Conservation (phyloP, 495 filamentous ascomycete species). For the Podospora didyma region DNA sequence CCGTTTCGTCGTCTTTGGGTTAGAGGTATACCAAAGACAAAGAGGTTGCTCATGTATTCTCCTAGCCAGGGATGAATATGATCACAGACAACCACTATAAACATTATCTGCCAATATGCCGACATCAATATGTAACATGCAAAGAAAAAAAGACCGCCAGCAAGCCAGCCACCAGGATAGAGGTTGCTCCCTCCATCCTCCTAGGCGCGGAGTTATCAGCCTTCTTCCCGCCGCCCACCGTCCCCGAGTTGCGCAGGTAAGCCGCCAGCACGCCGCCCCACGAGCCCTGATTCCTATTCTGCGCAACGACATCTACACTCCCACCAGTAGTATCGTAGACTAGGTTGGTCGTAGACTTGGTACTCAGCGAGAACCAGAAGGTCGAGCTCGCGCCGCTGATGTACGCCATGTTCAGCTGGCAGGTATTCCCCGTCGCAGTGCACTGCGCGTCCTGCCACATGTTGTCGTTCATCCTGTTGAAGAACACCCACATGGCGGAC, state of each 20-base stretch:
- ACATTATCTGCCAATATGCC: too few relatives aligned
- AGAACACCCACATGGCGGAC: conserved; percentile 50
- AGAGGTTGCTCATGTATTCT: too few relatives aligned
- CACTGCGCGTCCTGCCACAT: conserved; percentile 17
- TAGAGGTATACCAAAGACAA: too few relatives aligned
- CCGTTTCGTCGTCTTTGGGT: too few relatives aligned
- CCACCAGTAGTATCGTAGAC: conserved; percentile 25
- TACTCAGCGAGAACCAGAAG: conserved; percentile 42
- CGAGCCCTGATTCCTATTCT: conserved; percentile 40
- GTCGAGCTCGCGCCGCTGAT: conserved; percentile 26
- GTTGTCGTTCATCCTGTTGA: conserved; percentile 35
- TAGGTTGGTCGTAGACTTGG: conserved; percentile 41
- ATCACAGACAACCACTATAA: too few relatives aligned
- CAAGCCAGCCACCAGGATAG: background rate
- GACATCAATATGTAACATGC: too few relatives aligned
- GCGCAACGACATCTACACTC: conserved; percentile 25
- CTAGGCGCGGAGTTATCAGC: too few relatives aligned
- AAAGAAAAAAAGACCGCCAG: too few relatives aligned
- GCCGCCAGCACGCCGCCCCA: conserved; percentile 41
- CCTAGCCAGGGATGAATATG: too few relatives aligned
- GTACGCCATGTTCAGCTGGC: conserved; percentile 41
- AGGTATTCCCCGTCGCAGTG: conserved; percentile 22
- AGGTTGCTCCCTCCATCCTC: background rate
- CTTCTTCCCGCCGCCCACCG: background rate
- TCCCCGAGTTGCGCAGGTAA: conserved; percentile 18